Evolutionary conservation across 139 green algal species (phyloP).

Genomic region (Penium margaritaceum): DNA sequence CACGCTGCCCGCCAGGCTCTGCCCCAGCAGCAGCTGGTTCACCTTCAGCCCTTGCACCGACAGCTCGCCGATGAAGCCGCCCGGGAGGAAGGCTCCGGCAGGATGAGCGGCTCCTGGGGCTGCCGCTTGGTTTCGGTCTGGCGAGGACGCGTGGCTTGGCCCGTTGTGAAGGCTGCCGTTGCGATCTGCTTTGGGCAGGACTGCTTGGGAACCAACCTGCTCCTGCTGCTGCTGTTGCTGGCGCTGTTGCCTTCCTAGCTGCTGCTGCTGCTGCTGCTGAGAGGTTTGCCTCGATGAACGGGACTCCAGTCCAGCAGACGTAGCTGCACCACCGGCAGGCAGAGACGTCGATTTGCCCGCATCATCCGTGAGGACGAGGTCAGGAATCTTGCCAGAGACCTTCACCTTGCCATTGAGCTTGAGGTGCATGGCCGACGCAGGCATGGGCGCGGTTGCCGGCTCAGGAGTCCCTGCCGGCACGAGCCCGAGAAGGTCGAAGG

Average conservation of each 20-base stretch:
- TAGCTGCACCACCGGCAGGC: neutral
- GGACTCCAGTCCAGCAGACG: no score
- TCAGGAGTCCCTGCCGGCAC: conserved; percentile 30
- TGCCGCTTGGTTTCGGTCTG: no score
- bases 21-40: conserved; percentile 27
- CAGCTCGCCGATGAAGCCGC: conserved; percentile 11
- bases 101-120: neutral
- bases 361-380: neutral
- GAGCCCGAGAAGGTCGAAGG: conserved; percentile 65
- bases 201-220: no score
- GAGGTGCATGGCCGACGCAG: neutral
- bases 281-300: no score
- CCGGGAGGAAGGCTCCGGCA: neutral
- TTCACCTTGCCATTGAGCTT: conserved; percentile 36
- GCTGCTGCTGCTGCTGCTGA: neutral
- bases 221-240: conserved; percentile 13
- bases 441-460: neutral
- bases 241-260: no score
- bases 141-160: no score
- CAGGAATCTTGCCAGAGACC: conserved; percentile 6
- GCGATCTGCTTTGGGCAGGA: no score
- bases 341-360: no score
- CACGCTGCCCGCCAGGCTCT: conserved; percentile 9
- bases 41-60: conserved; percentile 25
- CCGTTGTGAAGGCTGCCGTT: no score